Evolutionary conservation across 371 early-diverging fungal genomes (phyloP).

Genomic region (Syncephalis fuscata): DNA sequence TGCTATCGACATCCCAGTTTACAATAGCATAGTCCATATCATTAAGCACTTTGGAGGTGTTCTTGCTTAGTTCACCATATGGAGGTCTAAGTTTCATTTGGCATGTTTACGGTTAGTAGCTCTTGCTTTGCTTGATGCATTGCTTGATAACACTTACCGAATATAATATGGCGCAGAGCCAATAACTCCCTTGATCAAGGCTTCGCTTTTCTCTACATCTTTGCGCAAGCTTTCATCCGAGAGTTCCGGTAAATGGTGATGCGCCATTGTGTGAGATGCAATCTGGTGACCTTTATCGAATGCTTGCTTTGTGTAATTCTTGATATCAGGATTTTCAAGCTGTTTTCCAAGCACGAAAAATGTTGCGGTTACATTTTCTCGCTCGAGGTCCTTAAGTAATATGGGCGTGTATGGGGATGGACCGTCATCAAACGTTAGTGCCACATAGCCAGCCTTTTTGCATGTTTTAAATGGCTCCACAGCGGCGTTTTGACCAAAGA

Average conservation of each 20-base stretch:
- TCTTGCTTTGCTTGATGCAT: no score
- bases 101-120: no score
- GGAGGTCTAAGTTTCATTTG: conserved; percentile 16
- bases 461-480: neutral
- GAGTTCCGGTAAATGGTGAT: conserved; percentile 21
- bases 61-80: conserved; percentile 20
- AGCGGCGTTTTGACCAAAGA: no score
- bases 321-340: conserved; percentile 9
- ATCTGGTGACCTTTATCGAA: conserved; percentile 27
- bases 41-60: conserved; percentile 11
- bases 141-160: conserved; percentile 1
- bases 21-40: conserved; percentile 17
- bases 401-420: conserved; percentile 16
- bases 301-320: conserved; percentile 15
- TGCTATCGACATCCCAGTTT: conserved; percentile 21
- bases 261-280: conserved; percentile 28
- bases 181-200: conserved; percentile 13
- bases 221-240: conserved; percentile 13
- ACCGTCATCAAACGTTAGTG: conserved; percentile 32
- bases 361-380: conserved; percentile 30
- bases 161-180: conserved; percentile 23
- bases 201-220: conserved; percentile 10
- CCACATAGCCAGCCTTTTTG: conserved; percentile 2
- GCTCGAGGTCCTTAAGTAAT: conserved; percentile 23
- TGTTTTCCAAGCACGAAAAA: conserved; percentile 45